Evolutionary conservation across 2,329 filamentous ascomycete genomes (phyloP).

Genomic region (Cladosporium halotolerans): DNA sequence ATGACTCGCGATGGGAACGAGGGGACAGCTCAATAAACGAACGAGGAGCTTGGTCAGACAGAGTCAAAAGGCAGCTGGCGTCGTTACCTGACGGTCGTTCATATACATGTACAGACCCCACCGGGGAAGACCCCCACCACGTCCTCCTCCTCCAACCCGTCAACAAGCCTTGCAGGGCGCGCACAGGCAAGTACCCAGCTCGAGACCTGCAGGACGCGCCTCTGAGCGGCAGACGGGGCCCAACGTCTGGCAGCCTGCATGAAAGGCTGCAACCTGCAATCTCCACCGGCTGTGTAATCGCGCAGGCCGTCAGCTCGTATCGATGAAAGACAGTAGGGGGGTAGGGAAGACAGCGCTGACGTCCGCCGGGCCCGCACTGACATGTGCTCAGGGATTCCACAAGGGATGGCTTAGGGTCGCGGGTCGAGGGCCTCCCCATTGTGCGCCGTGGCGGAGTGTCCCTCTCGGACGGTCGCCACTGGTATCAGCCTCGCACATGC

Average conservation of each 20-base stretch:
- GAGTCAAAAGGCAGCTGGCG: not conserved
- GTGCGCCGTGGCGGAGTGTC: slow-evolving; percentile 3
- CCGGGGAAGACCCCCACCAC: no score
- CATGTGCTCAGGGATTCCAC: slow-evolving; percentile 9
- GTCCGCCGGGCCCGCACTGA: not conserved
- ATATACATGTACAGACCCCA: not conserved
- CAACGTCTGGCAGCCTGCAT: slow-evolving; percentile 14
- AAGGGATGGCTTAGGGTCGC: slow-evolving; percentile 12
- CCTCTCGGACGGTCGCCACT: not conserved
- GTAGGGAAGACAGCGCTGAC: slow-evolving; percentile 1
- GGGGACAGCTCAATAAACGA: slow-evolving; percentile 10
- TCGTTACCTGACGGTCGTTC: no score
- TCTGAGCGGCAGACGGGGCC: not conserved
- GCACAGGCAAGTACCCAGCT: slow-evolving; percentile 8
- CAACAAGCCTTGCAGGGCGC: slow-evolving; percentile 11
- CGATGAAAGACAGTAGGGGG: not conserved
- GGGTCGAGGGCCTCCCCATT: not conserved
- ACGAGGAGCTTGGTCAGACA: not conserved
- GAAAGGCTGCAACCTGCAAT: slow-evolving; percentile 10
- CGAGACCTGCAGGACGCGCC: slow-evolving; percentile 11
- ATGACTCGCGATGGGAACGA: slow-evolving; percentile 11
- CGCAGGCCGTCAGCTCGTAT: not conserved
- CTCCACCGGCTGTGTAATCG: slow-evolving; percentile 11
- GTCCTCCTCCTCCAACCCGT: not conserved
- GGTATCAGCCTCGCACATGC: slow-evolving; percentile 7